Percentiles rank a stretch among this genome's conserved stretches.
These are phyloP conservation scores for Xeromyces bisporus DNA, from an alignment of 495 filamentous ascomycete genomes.

Conservation along the genomic window DNA sequence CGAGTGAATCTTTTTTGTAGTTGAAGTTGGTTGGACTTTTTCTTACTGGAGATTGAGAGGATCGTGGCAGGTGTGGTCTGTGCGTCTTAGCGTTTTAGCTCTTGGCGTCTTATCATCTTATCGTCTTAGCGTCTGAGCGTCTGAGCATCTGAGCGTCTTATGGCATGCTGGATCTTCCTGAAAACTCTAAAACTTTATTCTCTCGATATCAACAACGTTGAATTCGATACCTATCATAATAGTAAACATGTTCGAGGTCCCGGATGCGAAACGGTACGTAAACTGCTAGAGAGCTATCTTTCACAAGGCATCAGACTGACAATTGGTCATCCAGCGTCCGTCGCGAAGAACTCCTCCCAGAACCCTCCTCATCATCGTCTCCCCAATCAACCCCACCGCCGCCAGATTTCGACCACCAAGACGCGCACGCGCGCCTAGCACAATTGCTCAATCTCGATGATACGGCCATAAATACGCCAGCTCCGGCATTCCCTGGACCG, in stretches of 20 bases:
- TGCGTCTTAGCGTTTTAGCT: no score
- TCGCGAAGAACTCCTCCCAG: slow-evolving; percentile 25
- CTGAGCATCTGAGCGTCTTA: no score
- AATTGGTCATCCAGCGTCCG: slow-evolving; percentile 16
- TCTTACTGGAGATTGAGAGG: no score
- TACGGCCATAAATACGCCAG: slow-evolving; percentile 4
- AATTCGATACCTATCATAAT: no score
- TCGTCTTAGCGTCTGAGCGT: no score
- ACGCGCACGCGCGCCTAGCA: slow-evolving; percentile 22
- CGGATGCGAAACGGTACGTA: slow-evolving; percentile 25
- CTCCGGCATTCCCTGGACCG: slow-evolving; percentile 1
- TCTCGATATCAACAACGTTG: no score
- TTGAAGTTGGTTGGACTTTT: no score
- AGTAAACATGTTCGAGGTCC: slow-evolving; percentile 25
- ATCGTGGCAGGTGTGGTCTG: no score
- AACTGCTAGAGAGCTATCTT: not conserved
- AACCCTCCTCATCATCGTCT: slow-evolving; percentile 16
- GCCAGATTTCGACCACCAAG: slow-evolving; percentile 17
- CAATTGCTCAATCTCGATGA: slow-evolving; percentile 23
- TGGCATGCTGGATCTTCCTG: no score
- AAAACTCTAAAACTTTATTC: no score
- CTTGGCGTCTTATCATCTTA: no score
- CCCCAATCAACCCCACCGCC: slow-evolving; percentile 18
- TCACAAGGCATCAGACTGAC: slow-evolving; percentile 5
- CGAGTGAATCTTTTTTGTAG: no score